These are phyloP conservation scores for Penicillium crystallinum DNA, from an alignment of 495 filamentous ascomycete species.

Conservation along the genomic window DNA sequence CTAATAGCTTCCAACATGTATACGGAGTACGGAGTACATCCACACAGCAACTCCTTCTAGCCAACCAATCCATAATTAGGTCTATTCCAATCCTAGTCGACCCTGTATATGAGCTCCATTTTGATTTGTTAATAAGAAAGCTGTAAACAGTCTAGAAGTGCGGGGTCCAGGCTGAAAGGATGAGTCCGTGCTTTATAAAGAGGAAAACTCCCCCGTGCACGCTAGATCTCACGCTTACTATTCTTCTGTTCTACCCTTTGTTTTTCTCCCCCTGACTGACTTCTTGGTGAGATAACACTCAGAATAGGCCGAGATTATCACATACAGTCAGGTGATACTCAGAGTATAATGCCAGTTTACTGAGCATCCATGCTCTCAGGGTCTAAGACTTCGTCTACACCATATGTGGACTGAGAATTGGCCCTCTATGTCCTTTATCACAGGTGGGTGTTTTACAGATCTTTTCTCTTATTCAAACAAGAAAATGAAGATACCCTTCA, in stretches of 20 bases:
- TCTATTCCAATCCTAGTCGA: not conserved
- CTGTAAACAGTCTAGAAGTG: not conserved
- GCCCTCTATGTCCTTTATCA: too few species aligned
- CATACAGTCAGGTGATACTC: not conserved
- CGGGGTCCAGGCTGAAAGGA: not conserved
- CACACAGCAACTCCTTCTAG: too few species aligned
- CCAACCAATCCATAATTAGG: too few species aligned
- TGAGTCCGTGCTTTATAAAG: not conserved
- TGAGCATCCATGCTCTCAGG: too few species aligned
- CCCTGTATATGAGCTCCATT: not conserved
- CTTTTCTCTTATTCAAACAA: not conserved
- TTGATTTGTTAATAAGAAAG: not conserved
- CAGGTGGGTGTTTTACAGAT: not conserved
- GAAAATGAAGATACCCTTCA: slow-evolving; percentile 18
- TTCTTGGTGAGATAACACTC: not conserved
- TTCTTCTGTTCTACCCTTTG: not conserved
- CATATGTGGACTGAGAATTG: not conserved
- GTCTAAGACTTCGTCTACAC: too few species aligned
- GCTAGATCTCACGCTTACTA: not conserved
- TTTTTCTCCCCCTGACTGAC: not conserved
- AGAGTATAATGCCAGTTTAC: too few species aligned
- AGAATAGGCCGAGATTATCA: not conserved
- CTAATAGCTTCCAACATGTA: too few species aligned
- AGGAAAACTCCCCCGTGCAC: not conserved
- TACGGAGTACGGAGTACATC: too few species aligned